phyloP scores from a whole-genome alignment of 2,329 filamentous ascomycete species.

The Epichloe sibirici region DNA sequence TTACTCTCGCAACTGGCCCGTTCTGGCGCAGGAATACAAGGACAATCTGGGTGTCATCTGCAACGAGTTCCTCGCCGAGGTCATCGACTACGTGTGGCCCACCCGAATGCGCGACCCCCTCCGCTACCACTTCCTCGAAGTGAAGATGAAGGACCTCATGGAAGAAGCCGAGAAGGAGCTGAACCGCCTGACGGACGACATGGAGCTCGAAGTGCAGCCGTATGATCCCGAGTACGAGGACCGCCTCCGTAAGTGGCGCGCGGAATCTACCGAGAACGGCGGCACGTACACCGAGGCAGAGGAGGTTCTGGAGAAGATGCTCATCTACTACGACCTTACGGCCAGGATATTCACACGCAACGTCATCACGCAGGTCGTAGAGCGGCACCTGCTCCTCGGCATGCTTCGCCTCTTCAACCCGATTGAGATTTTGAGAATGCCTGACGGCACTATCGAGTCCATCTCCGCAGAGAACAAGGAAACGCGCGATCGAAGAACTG shows the following conservation, averaged over 20 bases:
- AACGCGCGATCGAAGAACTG: constrained; percentile 35
- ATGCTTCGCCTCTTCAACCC: constrained; percentile 41
- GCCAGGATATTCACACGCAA: constrained; percentile 40
- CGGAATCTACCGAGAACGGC: constrained; percentile 28
- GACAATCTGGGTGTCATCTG: constrained; percentile 41
- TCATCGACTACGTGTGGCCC: constrained; percentile 39
- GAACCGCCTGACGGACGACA: constrained; percentile 32
- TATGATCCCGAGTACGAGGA: constrained; percentile 43
- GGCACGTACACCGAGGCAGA: constrained; percentile 37
- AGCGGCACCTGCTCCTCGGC: constrained; percentile 37
- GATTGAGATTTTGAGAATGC: constrained; percentile 37
- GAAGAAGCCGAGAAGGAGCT: constrained; percentile 35
- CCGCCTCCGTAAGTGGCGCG: constrained; percentile 35
- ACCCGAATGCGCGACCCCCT: constrained; percentile 38
- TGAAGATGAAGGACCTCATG: constrained; percentile 34
- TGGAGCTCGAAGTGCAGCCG: constrained; percentile 40
- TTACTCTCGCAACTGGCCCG: constrained; percentile 39
- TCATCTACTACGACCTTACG: constrained; percentile 42
- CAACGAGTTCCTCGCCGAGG: constrained; percentile 39
- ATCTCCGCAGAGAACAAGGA: constrained; percentile 42
- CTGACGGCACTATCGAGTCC: constrained; percentile 30
- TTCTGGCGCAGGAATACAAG: constrained; percentile 40
- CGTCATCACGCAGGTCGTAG: constrained; percentile 39
- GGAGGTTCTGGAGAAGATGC: constrained; percentile 42
- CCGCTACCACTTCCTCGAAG: constrained; percentile 35